These are phyloP conservation scores for Typha latifolia DNA, from an alignment of 176 grass and related monocot genomes.

Conservation along the genomic window DNA sequence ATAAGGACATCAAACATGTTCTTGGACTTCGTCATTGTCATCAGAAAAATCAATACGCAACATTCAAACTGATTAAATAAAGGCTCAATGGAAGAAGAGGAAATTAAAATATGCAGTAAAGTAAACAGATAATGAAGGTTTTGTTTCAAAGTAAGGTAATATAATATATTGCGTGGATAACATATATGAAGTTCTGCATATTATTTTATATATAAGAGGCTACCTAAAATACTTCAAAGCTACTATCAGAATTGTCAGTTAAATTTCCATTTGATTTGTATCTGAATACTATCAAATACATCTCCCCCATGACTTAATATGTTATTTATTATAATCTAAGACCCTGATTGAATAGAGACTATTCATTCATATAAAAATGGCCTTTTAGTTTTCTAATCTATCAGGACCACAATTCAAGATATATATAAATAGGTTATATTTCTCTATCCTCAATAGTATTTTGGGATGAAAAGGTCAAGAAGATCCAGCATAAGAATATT, in stretches of 20 bases:
- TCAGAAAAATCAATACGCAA: too few species aligned
- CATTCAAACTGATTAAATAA: too few species aligned
- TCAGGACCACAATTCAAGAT: background rate
- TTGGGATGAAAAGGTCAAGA: background rate
- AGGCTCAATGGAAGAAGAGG: too few species aligned
- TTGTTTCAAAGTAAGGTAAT: too few species aligned
- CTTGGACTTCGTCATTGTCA: too few species aligned
- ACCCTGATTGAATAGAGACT: background rate
- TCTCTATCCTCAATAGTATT: background rate
- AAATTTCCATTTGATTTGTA: background rate
- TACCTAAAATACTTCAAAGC: too few species aligned
- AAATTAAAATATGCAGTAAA: too few species aligned
- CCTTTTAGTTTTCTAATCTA: background rate
- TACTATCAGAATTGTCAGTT: too few species aligned
- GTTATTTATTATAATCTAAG: background rate
- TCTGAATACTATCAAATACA: background rate
- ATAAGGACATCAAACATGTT: background rate
- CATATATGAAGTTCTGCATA: too few species aligned
- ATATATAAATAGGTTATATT: background rate
- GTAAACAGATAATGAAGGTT: too few species aligned
- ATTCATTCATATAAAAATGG: background rate
- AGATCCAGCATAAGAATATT: background rate
- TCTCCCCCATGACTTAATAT: background rate
- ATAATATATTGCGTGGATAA: too few species aligned
- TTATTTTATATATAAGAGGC: too few species aligned